These are phyloP conservation scores for Sporothrix mexicana DNA, from an alignment of 2,329 filamentous ascomycete genomes.

Conservation along the genomic window DNA sequence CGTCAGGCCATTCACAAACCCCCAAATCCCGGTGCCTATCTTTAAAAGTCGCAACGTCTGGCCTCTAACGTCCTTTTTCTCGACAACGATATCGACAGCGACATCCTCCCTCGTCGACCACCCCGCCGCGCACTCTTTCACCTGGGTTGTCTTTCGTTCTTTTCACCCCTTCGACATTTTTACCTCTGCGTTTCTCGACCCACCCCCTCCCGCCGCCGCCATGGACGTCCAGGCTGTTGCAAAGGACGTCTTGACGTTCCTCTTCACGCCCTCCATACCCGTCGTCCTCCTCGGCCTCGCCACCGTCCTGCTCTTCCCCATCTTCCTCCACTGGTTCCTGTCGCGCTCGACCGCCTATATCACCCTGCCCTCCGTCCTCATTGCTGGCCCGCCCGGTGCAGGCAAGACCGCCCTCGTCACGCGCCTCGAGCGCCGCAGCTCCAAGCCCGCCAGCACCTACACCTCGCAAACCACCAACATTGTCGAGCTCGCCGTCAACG, in stretches of 20 bases:
- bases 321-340: slow-evolving; percentile 78
- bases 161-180: background rate
- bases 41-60: slow-evolving; percentile 16
- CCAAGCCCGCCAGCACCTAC: slow-evolving; percentile 54
- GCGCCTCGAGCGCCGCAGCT: slow-evolving; percentile 65
- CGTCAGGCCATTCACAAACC: slow-evolving; percentile 19
- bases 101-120: background rate
- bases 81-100: background rate
- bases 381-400: slow-evolving; percentile 78
- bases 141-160: background rate
- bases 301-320: slow-evolving; percentile 73
- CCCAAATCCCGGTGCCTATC: slow-evolving; percentile 11
- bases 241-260: slow-evolving; percentile 54
- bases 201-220: background rate
- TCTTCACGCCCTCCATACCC: slow-evolving; percentile 64
- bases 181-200: background rate
- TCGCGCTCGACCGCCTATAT: slow-evolving; percentile 70
- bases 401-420: slow-evolving; percentile 92
- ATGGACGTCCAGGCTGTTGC: slow-evolving; percentile 40
- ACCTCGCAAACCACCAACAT: slow-evolving; percentile 58
- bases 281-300: slow-evolving; percentile 72
- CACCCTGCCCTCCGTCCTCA: slow-evolving; percentile 75
- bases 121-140: background rate
- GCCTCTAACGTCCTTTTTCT: background rate
- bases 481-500: slow-evolving; percentile 62